Conservation (phyloP, 1,284 basidiomycete genomes). For the Ceratobasidium sp. region DNA sequence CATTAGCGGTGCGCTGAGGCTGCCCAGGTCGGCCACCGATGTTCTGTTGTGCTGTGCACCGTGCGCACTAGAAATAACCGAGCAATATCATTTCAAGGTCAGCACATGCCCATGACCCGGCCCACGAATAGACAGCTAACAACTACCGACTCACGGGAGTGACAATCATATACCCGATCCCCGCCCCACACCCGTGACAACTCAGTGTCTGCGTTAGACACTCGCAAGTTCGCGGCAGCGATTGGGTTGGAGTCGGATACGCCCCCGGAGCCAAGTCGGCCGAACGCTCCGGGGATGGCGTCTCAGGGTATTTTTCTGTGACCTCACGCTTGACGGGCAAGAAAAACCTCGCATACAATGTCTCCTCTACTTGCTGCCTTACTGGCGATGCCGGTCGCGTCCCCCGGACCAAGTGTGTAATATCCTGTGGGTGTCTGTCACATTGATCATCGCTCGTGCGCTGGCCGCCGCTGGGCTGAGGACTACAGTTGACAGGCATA, state of each 20-base stretch:
- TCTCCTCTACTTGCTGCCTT: conserved; percentile 13
- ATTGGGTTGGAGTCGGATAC: conserved; percentile 63
- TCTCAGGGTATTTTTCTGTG: conserved; percentile 12
- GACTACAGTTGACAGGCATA: conserved; percentile 77
- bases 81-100: conserved; percentile 8
- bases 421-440: conserved; percentile 38
- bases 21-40: conserved; percentile 64
- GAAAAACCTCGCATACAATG: conserved; percentile 43
- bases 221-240: conserved; percentile 70
- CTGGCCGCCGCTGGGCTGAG: conserved; percentile 52
- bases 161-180: conserved; percentile 83
- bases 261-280: conserved; percentile 58
- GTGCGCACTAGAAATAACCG: conserved; percentile 63
- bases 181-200: conserved; percentile 82
- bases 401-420: conserved; percentile 25
- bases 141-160: conserved; percentile 64
- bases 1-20: conserved; percentile 66
- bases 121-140: conserved; percentile 37
- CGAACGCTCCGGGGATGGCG: conserved; percentile 32
- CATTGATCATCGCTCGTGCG: neutral
- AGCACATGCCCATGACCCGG: conserved; percentile 32
- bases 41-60: conserved; percentile 69
- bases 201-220: conserved; percentile 80
- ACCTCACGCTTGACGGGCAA: conserved; percentile 31
- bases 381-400: neutral